A percentile compares a stretch with the other conserved stretches of the same genome.
These are phyloP conservation scores for Dacryopinax spathularia DNA, from an alignment of 768 basidiomycete species.

Conservation along the genomic window DNA sequence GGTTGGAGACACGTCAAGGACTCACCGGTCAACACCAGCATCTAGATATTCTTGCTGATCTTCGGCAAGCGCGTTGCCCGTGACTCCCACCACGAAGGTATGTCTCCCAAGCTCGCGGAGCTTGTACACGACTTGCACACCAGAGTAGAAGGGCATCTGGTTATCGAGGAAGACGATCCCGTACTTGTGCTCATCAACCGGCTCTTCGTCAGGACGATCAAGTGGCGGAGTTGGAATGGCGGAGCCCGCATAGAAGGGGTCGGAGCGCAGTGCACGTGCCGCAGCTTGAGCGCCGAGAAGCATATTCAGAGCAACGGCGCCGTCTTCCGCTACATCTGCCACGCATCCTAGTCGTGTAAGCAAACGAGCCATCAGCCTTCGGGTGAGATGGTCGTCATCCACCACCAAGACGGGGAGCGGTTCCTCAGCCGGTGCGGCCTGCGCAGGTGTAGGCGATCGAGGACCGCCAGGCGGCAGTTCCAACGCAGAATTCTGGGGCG, in stretches of 20 bases:
- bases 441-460: not conserved
- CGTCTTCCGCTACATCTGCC: conserved; percentile 75
- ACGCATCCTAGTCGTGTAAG: conserved; percentile 62
- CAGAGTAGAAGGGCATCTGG: conserved; percentile 65
- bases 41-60: conserved; percentile 65
- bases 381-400: conserved; percentile 68
- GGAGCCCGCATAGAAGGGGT: not conserved
- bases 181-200: conserved; percentile 15
- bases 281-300: conserved; percentile 33
- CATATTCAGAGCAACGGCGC: conserved; percentile 59
- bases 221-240: not conserved
- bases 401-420: conserved; percentile 60
- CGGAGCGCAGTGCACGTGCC: not conserved
- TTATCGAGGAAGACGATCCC: conserved; percentile 50
- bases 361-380: conserved; percentile 66
- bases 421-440: conserved; percentile 12
- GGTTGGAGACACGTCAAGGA: not conserved
- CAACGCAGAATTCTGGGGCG: not conserved
- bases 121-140: conserved; percentile 49
- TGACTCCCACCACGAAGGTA: conserved; percentile 50
- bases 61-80: conserved; percentile 36
- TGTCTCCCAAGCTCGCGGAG: conserved; percentile 48
- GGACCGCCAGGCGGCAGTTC: not conserved
- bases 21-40: conserved; percentile 48
- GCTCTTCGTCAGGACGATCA: not conserved